Percentiles rank a stretch among this genome's conserved stretches.
These are phyloP conservation scores for Chernovozyma sophiae-reginae DNA, from an alignment of 1,139 yeast species.

Conservation along the genomic window DNA sequence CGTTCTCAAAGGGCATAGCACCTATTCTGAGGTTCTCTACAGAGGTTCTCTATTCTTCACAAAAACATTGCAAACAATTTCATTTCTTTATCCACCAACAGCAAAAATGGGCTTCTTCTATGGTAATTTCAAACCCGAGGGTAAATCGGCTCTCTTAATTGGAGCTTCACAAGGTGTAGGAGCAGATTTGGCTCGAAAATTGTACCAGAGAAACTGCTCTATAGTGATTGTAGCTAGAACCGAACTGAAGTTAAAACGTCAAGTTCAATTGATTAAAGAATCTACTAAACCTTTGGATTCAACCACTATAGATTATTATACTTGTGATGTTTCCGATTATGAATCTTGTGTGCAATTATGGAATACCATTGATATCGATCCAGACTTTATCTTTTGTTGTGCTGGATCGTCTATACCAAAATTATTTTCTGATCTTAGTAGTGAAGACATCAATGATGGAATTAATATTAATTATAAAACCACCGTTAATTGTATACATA, in stretches of 20 bases:
- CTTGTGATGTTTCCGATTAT: constrained; percentile 67
- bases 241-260: constrained; percentile 47
- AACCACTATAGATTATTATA: constrained; percentile 36
- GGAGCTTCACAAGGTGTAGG: constrained; percentile 98
- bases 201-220: constrained; percentile 54
- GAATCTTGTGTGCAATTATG: constrained; percentile 40
- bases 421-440: constrained; percentile 63
- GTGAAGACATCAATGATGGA: constrained; percentile 57
- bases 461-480: constrained; percentile 70
- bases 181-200: constrained; percentile 62
- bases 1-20: too few species aligned
- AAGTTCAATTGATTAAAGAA: constrained; percentile 38
- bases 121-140: constrained; percentile 29
- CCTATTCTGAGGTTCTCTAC: too few species aligned
- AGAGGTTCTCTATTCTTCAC: too few species aligned
- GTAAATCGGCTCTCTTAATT: constrained; percentile 69
- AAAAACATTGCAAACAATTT: too few species aligned
- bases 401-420: constrained; percentile 88
- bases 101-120: constrained; percentile 12
- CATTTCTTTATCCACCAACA: too few species aligned
- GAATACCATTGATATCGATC: constrained; percentile 34
- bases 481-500: constrained; percentile 66
- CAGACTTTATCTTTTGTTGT: constrained; percentile 78
- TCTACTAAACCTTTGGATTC: constrained; percentile 10
- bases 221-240: constrained; percentile 79